These are phyloP conservation scores for Gaeumannomyces tritici DNA, from an alignment of 2,329 filamentous ascomycete genomes.

Conservation along the genomic window DNA sequence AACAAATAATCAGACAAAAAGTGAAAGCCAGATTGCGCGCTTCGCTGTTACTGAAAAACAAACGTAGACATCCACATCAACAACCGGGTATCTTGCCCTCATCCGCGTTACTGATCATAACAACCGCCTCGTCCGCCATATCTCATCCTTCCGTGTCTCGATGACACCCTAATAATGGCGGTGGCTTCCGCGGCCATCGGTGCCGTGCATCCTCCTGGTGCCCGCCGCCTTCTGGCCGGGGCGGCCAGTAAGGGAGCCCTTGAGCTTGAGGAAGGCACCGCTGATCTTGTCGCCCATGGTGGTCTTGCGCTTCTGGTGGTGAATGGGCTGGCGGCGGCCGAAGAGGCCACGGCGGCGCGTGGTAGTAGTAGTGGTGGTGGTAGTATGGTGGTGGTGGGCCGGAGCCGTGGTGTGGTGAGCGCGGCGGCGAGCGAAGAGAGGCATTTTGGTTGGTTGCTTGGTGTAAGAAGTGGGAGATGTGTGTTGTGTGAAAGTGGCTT, in stretches of 20 bases:
- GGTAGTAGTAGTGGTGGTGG: constrained; percentile 4
- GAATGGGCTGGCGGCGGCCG: constrained; percentile 12
- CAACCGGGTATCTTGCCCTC: not conserved
- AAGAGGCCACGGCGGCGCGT: constrained; percentile 2
- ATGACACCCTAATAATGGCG: not conserved
- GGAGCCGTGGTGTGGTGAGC: constrained; percentile 1
- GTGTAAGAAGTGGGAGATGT: not conserved
- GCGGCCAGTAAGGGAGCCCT: constrained; percentile 57
- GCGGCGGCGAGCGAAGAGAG: constrained; percentile 1
- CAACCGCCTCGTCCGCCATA: not conserved
- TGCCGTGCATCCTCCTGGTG: constrained; percentile 64
- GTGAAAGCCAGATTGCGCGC: too few species aligned
- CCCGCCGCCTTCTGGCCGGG: constrained; percentile 70
- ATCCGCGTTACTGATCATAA: not conserved
- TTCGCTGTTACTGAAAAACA: not conserved
- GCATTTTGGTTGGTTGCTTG: constrained; percentile 2
- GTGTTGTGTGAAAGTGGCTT: not conserved
- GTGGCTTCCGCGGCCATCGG: constrained; percentile 54
- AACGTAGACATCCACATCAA: not conserved
- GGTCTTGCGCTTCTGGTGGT: constrained; percentile 59
- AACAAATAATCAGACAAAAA: too few species aligned
- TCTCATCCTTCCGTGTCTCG: not conserved
- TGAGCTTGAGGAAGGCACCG: constrained; percentile 65
- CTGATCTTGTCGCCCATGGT: constrained; percentile 68
- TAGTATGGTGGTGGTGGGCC: constrained; percentile 3